Evolutionary conservation across 108 stramenopile species (phyloP).

Genomic region (Nitzschia sp.): DNA sequence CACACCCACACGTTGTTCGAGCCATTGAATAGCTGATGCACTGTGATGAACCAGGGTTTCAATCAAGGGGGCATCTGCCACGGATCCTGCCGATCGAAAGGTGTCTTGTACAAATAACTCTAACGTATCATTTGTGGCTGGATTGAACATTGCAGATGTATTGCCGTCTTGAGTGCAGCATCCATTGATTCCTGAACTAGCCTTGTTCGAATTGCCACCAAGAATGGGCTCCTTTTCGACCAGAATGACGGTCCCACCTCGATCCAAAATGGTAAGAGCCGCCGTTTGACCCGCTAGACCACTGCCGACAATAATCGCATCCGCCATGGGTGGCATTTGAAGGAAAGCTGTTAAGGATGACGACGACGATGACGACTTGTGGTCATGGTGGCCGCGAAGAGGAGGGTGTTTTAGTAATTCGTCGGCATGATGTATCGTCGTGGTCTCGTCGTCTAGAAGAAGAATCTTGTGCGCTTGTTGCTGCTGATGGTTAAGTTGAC

Average conservation of each 20-base stretch:
- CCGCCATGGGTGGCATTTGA: slow-evolving; percentile 30
- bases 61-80: slow-evolving; percentile 51
- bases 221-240: slow-evolving; percentile 86
- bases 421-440: no score
- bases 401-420: no score
- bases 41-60: slow-evolving; percentile 65
- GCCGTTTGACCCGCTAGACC: slow-evolving; percentile 86
- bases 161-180: slow-evolving; percentile 61
- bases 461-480: no score
- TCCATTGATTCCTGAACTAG: slow-evolving; percentile 89
- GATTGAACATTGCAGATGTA: slow-evolving; percentile 20
- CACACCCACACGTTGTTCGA: slow-evolving; percentile 66
- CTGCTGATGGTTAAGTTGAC: no score
- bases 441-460: neutral
- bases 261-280: slow-evolving; percentile 82
- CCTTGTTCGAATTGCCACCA: slow-evolving; percentile 95
- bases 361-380: neutral
- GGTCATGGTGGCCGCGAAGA: neutral
- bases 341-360: neutral
- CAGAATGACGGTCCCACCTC: slow-evolving; percentile 79
- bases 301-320: slow-evolving; percentile 88
- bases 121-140: slow-evolving; percentile 34
- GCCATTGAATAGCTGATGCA: slow-evolving; percentile 66
- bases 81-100: slow-evolving; percentile 52
- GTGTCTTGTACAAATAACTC: slow-evolving; percentile 70